A percentile compares a stretch with the other conserved stretches of the same genome.
Evolutionary conservation across 2,329 filamentous ascomycete species (phyloP).

Genomic region (Curvularia spicifera): DNA sequence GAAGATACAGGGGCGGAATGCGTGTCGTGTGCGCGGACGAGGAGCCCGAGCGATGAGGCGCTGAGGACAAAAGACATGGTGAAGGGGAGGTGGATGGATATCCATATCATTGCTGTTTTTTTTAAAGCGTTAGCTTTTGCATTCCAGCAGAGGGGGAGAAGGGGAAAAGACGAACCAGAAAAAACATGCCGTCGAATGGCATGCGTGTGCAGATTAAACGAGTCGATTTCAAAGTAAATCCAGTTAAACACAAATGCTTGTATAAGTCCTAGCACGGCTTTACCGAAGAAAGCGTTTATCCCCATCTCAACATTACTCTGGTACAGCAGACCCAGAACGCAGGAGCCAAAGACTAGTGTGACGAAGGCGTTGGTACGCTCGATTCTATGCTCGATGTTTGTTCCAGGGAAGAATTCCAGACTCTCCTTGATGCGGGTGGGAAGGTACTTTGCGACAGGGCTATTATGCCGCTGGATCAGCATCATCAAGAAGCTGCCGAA

Average conservation of each 20-base stretch:
- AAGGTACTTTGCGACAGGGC: conserved; percentile 22
- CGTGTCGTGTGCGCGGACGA: conserved; percentile 66
- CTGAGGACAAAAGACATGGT: conserved; percentile 68
- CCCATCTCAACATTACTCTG: conserved; percentile 61
- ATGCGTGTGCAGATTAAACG: conserved; percentile 62
- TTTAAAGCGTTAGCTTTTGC: not conserved
- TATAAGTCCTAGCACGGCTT: conserved; percentile 64
- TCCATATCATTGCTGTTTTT: conserved; percentile 61
- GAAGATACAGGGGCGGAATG: conserved; percentile 55
- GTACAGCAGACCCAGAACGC: conserved; percentile 66
- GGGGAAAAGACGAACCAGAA: conserved; percentile 46
- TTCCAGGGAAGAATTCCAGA: conserved; percentile 66
- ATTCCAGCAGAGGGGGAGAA: not conserved
- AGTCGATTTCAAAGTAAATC: conserved; percentile 70
- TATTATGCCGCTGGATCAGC: conserved; percentile 38
- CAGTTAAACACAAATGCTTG: conserved; percentile 67
- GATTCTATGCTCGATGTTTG: conserved; percentile 71
- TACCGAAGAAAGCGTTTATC: conserved; percentile 66
- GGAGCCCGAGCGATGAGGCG: conserved; percentile 63
- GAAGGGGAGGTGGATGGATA: conserved; percentile 65
- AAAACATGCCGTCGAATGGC: conserved; percentile 63
- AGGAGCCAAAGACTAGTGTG: conserved; percentile 69
- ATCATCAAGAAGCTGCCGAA: conserved; percentile 56
- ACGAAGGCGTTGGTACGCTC: conserved; percentile 70
- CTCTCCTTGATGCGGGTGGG: conserved; percentile 38